Evolutionary conservation across 371 early-diverging fungal genomes (phyloP).

Genomic region (Actinomortierella wolfii): DNA sequence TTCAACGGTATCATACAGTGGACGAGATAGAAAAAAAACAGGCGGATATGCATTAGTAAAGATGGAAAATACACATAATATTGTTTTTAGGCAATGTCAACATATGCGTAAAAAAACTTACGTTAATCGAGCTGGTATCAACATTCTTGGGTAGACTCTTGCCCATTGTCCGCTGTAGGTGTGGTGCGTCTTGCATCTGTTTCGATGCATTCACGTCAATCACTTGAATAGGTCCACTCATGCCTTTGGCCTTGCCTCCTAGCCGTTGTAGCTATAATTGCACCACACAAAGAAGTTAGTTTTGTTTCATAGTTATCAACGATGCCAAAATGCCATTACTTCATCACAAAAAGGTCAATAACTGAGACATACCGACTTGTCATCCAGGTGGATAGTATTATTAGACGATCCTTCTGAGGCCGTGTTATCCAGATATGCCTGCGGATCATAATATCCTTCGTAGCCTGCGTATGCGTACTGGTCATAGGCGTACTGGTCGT

Average conservation of each 20-base stretch:
- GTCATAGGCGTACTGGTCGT: constrained; percentile 21
- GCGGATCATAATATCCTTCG: constrained; percentile 28
- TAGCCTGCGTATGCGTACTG: constrained; percentile 19
- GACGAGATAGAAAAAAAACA: constrained; percentile 6
- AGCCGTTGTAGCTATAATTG: constrained; percentile 49
- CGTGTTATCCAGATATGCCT: neutral
- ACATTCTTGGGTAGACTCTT: constrained; percentile 25
- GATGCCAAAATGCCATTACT: neutral
- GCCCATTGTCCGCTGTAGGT: constrained; percentile 40
- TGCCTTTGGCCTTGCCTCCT: constrained; percentile 52
- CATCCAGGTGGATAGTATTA: constrained; percentile 38
- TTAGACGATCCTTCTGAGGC: neutral
- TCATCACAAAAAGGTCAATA: neutral
- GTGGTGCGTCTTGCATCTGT: constrained; percentile 53
- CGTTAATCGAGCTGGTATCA: constrained; percentile 32
- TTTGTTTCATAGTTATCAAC: too few species aligned
- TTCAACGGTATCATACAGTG: too few species aligned
- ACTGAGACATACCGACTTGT: constrained; percentile 48
- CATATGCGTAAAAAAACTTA: constrained; percentile 10
- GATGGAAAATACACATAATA: constrained; percentile 32
- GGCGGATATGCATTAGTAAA: constrained; percentile 1
- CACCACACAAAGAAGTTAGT: too few species aligned
- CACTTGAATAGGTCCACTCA: constrained; percentile 50
- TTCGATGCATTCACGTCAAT: constrained; percentile 57
- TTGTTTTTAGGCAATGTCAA: too few species aligned